Evolutionary conservation across 176 grass and related monocot genomes (phyloP).

Genomic region (Tillandsia leiboldiana): DNA sequence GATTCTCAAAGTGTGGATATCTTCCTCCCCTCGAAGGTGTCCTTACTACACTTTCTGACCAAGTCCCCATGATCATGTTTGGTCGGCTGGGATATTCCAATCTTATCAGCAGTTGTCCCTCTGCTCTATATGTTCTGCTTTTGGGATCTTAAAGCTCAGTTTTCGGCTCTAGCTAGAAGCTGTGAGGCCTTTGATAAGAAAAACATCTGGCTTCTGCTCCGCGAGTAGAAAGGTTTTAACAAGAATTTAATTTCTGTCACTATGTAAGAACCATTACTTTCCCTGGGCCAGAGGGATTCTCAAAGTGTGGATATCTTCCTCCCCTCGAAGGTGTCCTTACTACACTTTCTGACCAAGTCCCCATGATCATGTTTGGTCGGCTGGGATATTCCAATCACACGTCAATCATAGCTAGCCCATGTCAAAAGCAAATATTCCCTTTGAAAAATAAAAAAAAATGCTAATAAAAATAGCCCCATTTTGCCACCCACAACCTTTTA

Average conservation of each 20-base stretch:
- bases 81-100: slow-evolving; percentile 24
- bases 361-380: slow-evolving; percentile 31
- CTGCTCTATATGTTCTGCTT: too few relatives aligned
- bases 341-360: slow-evolving; percentile 22
- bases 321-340: slow-evolving; percentile 14
- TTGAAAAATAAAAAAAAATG: background rate
- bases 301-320: slow-evolving; percentile 22
- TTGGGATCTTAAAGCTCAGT: too few relatives aligned
- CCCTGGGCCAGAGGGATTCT: slow-evolving; percentile 34
- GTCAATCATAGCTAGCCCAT: slow-evolving; percentile 8
- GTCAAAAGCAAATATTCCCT: slow-evolving; percentile 5
- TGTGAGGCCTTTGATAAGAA: too few relatives aligned
- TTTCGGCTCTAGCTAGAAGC: too few relatives aligned
- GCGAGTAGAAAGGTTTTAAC: too few relatives aligned
- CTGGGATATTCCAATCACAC: slow-evolving; percentile 25
- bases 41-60: slow-evolving; percentile 17
- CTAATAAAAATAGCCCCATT: background rate
- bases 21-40: slow-evolving; percentile 26
- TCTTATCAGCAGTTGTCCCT: too few relatives aligned
- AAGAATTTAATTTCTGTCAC: background rate
- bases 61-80: slow-evolving; percentile 20
- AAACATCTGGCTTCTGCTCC: too few relatives aligned
- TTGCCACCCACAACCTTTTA: slow-evolving; percentile 5
- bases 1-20: slow-evolving; percentile 29
- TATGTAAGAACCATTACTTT: slow-evolving; percentile 22